Evolutionary conservation across 83 land plant species (phyloP).

Genomic region (Diphasiastrum complanatum): DNA sequence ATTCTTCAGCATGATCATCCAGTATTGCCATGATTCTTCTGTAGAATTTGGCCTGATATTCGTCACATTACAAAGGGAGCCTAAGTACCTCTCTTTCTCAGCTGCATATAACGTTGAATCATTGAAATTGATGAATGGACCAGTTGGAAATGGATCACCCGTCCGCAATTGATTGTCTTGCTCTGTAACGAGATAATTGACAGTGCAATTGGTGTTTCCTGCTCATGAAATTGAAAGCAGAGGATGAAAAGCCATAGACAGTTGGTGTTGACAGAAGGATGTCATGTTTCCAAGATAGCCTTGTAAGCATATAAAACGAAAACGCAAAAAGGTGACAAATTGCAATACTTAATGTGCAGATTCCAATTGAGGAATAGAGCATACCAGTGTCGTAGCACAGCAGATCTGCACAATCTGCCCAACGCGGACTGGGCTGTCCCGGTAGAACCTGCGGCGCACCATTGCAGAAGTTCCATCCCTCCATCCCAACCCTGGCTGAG

Average conservation of each 20-base stretch:
- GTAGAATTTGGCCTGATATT: too few relatives aligned
- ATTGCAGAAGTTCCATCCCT: conserved; percentile 93
- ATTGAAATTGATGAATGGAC: conserved; percentile 1
- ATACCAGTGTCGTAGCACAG: conserved; percentile 6
- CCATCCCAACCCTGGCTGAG: conserved; percentile 56
- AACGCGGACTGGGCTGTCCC: conserved; percentile 63
- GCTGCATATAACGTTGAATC: conserved; percentile 52
- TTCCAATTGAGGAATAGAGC: neutral
- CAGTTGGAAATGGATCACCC: conserved; percentile 36
- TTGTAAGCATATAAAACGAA: too few relatives aligned
- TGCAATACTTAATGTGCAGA: too few relatives aligned
- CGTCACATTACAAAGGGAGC: conserved; percentile 40
- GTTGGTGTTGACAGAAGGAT: too few relatives aligned
- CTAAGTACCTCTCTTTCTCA: conserved; percentile 63
- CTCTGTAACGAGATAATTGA: conserved; percentile 36
- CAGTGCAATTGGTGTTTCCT: neutral
- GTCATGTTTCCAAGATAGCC: too few relatives aligned
- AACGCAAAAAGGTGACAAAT: too few relatives aligned
- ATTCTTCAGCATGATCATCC: conserved; percentile 91
- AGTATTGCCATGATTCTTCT: conserved; percentile 61
- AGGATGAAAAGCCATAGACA: too few relatives aligned
- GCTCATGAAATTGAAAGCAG: too few relatives aligned
- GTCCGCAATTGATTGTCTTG: conserved; percentile 41
- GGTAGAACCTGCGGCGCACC: conserved; percentile 39
- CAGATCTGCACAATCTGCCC: conserved; percentile 70